Conservation (phyloP, 148 eudicot genomes). For the Fagopyrum tataricum region DNA sequence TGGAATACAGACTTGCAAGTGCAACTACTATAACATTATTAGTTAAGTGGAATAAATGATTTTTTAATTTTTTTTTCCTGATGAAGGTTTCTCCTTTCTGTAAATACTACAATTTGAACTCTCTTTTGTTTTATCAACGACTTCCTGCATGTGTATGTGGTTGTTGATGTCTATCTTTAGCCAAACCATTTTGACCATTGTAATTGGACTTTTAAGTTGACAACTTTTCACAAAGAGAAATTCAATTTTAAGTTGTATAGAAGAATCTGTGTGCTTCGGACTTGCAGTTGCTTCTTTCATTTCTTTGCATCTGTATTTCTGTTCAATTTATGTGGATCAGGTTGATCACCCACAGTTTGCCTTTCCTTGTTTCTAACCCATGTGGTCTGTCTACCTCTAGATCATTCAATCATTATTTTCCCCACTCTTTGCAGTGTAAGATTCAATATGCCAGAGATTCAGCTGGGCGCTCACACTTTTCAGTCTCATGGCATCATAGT, state of each 20-base stretch:
- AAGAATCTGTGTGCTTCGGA: not conserved
- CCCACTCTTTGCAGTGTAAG: not conserved
- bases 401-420: not conserved
- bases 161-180: not conserved
- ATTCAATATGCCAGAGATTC: slow-evolving; percentile 15
- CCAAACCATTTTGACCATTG: not conserved
- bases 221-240: not conserved
- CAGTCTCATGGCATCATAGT: slow-evolving; percentile 21
- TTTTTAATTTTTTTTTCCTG: not conserved
- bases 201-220: not conserved
- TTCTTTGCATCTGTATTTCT: not conserved
- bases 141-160: not conserved
- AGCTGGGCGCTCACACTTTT: slow-evolving; percentile 15
- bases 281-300: not conserved
- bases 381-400: not conserved
- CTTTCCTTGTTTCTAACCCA: not conserved
- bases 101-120: not conserved
- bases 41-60: not conserved
- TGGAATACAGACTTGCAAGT: not conserved
- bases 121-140: not conserved
- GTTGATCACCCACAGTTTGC: not conserved
- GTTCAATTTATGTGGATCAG: not conserved
- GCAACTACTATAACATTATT: not conserved
- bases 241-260: not conserved
- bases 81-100: not conserved